Evolutionary conservation across 192 early-diverging fungal genomes (phyloP).

Genomic region (Thamnidium elegans): DNA sequence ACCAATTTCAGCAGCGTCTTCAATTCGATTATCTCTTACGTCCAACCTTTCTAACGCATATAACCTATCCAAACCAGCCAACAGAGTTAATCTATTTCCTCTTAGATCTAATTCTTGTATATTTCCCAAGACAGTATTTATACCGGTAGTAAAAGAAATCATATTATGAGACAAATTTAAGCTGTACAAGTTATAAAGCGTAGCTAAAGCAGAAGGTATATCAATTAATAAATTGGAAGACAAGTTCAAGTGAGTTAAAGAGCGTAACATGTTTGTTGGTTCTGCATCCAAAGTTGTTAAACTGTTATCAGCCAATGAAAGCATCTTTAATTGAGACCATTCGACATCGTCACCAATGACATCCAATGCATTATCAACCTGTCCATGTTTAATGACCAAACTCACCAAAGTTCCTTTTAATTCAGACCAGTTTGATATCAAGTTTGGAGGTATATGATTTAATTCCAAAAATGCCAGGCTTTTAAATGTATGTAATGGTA

Average conservation of each 20-base stretch:
- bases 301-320: slow-evolving; percentile 50
- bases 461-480: slow-evolving; percentile 49
- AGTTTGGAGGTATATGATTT: slow-evolving; percentile 42
- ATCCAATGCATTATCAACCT: slow-evolving; percentile 48
- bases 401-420: slow-evolving; percentile 42
- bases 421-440: slow-evolving; percentile 46
- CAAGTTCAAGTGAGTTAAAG: slow-evolving; percentile 48
- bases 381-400: slow-evolving; percentile 39
- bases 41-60: slow-evolving; percentile 56
- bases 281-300: slow-evolving; percentile 44
- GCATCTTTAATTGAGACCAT: slow-evolving; percentile 39
- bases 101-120: slow-evolving; percentile 47
- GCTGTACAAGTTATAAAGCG: slow-evolving; percentile 45
- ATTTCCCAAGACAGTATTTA: slow-evolving; percentile 52
- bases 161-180: slow-evolving; percentile 57
- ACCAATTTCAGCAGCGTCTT: slow-evolving; percentile 50
- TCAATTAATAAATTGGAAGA: slow-evolving; percentile 50
- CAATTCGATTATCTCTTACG: slow-evolving; percentile 51
- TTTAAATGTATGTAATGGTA: slow-evolving; percentile 42
- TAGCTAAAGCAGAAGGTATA: slow-evolving; percentile 40
- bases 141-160: slow-evolving; percentile 45
- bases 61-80: slow-evolving; percentile 55
- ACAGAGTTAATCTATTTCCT: slow-evolving; percentile 46
- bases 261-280: slow-evolving; percentile 36
- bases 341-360: slow-evolving; percentile 23